phyloP scores from a whole-genome alignment of 495 filamentous ascomycete species.

The Amphirosellinia nigrospora region DNA sequence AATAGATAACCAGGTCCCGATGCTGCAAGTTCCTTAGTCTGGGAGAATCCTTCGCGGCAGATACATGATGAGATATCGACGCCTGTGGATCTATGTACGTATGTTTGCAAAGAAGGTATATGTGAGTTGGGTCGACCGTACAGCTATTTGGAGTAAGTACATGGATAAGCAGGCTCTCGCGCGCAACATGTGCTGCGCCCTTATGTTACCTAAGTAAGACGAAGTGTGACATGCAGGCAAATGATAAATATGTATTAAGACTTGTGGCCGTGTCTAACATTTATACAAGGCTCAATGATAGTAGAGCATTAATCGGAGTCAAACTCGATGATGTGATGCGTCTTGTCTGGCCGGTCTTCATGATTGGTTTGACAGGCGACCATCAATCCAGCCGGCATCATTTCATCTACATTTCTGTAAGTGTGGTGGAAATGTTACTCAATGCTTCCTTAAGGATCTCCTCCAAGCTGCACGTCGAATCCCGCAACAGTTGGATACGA shows the following conservation, averaged over 20 bases:
- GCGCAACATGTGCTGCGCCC: constrained; percentile 5
- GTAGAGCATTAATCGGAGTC: background rate
- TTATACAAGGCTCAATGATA: background rate
- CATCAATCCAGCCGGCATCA: background rate
- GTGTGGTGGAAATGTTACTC: background rate
- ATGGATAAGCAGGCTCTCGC: background rate
- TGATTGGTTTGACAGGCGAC: background rate
- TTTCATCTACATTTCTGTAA: constrained; percentile 11
- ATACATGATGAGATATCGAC: background rate
- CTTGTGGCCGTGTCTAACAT: background rate
- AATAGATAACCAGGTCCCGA: background rate
- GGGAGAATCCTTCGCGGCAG: constrained; percentile 3
- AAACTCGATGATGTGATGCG: background rate
- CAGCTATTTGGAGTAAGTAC: constrained; percentile 5
- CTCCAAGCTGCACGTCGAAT: constrained; percentile 13
- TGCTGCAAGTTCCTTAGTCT: background rate
- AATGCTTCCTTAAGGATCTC: constrained; percentile 4
- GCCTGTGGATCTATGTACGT: background rate
- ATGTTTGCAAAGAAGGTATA: background rate
- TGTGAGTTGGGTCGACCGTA: background rate
- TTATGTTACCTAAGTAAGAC: constrained; percentile 2
- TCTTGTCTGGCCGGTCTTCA: background rate
- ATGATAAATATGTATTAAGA: background rate
- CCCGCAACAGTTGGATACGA: background rate
- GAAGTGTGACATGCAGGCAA: background rate